Evolutionary conservation across 2,329 filamentous ascomycete species (phyloP), one percentile per base, ranked within the genome.

Genomic region (Sordariomycetes sp.): DNA sequence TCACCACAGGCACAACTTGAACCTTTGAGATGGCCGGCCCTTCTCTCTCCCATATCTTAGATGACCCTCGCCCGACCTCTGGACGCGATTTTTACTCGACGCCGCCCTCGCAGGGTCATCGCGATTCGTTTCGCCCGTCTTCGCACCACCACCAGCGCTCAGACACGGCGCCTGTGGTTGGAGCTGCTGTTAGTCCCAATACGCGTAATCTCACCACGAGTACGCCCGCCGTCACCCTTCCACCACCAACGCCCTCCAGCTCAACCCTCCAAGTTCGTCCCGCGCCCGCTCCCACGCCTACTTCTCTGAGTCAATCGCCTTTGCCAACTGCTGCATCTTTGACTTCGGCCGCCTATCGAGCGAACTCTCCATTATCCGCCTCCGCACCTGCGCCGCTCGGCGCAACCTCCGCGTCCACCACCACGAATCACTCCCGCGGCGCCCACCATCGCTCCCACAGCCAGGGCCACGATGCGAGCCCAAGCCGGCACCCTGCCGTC

Each of bases 11-110:
- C n/a, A n/a, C n/a, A n/a, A n/a, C n/a, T n/a, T n/a, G n/a, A n/a
- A n/a, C n/a, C n/a, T n/a, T n/a, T n/a, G n/a, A n/a, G n/a, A 58
- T 58, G 55, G 45, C 50, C 20, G 49, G 49, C 21, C 49, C 49
- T 28, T 51, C 47, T 23, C 46, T 55, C 32, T 53, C 53, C 21
- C 51, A 53, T 26, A 50, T 55, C 32, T 47, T 55, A 35, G 46
- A 53, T 32, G 42, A 46, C 53, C 42, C 50, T 33, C 44, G 41
- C 30, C 49, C 50, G 27, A 33, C 35, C 8, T 33, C 46, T 14
- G 17, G 32, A 28, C 23, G 19, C 20, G 32, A 35, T 21, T 12
- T 25, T 9, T 35, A 26, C 16, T 26, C 32, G 21, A 19, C 33
- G 10, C 23, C 36, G 9, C 21, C 17, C 10, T 21, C 34, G 8